Evolutionary conservation across 2,329 filamentous ascomycete genomes (phyloP).

Genomic region (Colletotrichum lupini): DNA sequence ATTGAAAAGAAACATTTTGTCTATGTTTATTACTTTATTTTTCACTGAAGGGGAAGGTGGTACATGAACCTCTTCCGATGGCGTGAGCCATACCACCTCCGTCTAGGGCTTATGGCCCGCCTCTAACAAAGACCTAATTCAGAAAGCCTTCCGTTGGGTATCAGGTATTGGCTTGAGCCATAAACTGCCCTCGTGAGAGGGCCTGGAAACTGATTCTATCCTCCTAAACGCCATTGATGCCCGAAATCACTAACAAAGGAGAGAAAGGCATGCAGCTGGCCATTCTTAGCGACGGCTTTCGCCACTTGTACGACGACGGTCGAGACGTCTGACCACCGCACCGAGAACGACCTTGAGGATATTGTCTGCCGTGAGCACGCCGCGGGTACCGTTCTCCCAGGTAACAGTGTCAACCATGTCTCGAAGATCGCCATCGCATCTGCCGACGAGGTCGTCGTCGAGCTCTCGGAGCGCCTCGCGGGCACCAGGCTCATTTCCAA

Average conservation of each 20-base stretch:
- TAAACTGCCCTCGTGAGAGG: not conserved
- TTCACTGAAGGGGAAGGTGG: not conserved
- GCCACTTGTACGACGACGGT: slow-evolving; percentile 41
- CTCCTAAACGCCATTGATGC: slow-evolving; percentile 18
- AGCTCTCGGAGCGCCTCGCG: slow-evolving; percentile 74
- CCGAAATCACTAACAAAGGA: not conserved
- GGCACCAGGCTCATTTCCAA: slow-evolving; percentile 78
- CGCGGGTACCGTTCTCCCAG: slow-evolving; percentile 63
- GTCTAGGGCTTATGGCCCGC: not conserved
- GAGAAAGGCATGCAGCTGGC: not conserved
- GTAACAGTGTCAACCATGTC: slow-evolving; percentile 95
- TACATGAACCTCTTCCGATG: not conserved
- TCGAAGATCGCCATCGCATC: slow-evolving; percentile 68
- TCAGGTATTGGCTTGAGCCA: not conserved
- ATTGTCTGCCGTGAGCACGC: slow-evolving; percentile 70
- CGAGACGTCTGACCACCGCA: slow-evolving; percentile 68
- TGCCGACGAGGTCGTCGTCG: slow-evolving; percentile 75
- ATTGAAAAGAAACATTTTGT: not conserved
- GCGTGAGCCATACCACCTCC: slow-evolving; percentile 1
- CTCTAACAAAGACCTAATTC: not conserved
- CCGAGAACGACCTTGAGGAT: slow-evolving; percentile 88
- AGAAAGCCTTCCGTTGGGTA: slow-evolving; percentile 17
- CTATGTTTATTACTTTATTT: not conserved
- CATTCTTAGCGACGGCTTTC: slow-evolving; percentile 19
- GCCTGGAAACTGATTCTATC: not conserved